Evolutionary conservation across 2,329 filamentous ascomycete genomes (phyloP).

Genomic region (Colletotrichum coccodes): DNA sequence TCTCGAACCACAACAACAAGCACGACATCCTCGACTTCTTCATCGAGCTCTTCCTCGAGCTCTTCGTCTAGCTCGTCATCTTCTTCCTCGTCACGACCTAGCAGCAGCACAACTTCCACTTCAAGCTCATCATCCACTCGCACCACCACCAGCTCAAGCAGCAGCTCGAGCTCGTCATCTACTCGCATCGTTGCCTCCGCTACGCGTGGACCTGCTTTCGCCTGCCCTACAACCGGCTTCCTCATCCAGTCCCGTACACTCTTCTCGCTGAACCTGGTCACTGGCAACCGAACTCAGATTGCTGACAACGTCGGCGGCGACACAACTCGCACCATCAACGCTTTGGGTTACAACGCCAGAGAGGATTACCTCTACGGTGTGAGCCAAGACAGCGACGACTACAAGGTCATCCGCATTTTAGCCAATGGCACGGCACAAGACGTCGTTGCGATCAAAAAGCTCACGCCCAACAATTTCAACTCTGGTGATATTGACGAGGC

Average conservation of each 20-base stretch:
- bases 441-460: slow-evolving; percentile 9
- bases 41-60: neutral
- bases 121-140: neutral
- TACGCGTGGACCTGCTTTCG: slow-evolving; percentile 18
- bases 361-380: slow-evolving; percentile 39
- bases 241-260: slow-evolving; percentile 32
- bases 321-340: slow-evolving; percentile 33
- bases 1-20: neutral
- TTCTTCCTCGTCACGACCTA: neutral
- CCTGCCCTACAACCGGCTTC: slow-evolving; percentile 28
- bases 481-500: slow-evolving; percentile 37
- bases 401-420: slow-evolving; percentile 36
- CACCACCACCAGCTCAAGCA: neutral
- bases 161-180: neutral
- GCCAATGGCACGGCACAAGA: slow-evolving; percentile 27
- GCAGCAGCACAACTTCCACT: neutral
- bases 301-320: slow-evolving; percentile 22
- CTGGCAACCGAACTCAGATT: neutral
- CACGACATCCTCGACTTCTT: neutral
- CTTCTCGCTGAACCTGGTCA: slow-evolving; percentile 33
- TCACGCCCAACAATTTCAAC: slow-evolving; percentile 7
- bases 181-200: slow-evolving; percentile 7
- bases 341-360: slow-evolving; percentile 37
- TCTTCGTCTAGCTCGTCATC: neutral
- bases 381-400: neutral